Conservation (phyloP, 371 early-diverging fungal genomes). For the Basidiobolus heterosporus region DNA sequence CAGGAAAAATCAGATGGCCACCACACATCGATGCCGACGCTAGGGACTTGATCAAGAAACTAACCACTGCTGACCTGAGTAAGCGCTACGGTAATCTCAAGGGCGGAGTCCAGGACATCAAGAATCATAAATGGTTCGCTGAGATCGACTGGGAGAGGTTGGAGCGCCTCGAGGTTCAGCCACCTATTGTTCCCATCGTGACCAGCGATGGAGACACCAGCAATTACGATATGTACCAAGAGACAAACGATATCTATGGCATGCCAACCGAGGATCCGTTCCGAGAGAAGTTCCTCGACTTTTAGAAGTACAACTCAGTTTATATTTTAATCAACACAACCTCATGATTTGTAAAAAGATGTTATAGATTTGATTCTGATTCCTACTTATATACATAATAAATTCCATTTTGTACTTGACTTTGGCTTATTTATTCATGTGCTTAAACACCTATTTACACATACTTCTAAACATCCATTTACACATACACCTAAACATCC, state of each 20-base stretch:
- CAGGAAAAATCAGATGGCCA: slow-evolving; percentile 75
- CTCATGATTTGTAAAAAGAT: too few species aligned
- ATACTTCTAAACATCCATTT: too few species aligned
- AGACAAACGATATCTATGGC: slow-evolving; percentile 53
- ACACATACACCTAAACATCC: too few species aligned
- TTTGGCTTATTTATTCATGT: too few species aligned
- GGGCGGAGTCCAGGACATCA: slow-evolving; percentile 79
- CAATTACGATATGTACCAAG: slow-evolving; percentile 88
- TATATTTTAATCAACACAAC: too few species aligned
- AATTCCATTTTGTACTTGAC: too few species aligned
- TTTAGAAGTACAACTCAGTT: neutral
- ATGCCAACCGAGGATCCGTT: neutral
- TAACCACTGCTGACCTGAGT: slow-evolving; percentile 74
- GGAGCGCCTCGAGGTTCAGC: slow-evolving; percentile 49
- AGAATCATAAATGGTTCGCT: slow-evolving; percentile 86
- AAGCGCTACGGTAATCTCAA: slow-evolving; percentile 85
- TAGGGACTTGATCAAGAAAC: slow-evolving; percentile 73
- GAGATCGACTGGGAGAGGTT: slow-evolving; percentile 82
- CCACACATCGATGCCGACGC: slow-evolving; percentile 75
- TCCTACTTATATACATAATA: too few species aligned
- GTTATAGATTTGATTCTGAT: too few species aligned
- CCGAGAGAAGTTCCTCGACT: neutral
- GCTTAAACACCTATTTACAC: too few species aligned
- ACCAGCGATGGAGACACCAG: slow-evolving; percentile 79
- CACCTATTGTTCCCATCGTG: slow-evolving; percentile 81